Evolutionary conservation across 2,329 filamentous ascomycete genomes (phyloP), one percentile per base, ranked within the genome.

Genomic region (Colletotrichum liaoningense): DNA sequence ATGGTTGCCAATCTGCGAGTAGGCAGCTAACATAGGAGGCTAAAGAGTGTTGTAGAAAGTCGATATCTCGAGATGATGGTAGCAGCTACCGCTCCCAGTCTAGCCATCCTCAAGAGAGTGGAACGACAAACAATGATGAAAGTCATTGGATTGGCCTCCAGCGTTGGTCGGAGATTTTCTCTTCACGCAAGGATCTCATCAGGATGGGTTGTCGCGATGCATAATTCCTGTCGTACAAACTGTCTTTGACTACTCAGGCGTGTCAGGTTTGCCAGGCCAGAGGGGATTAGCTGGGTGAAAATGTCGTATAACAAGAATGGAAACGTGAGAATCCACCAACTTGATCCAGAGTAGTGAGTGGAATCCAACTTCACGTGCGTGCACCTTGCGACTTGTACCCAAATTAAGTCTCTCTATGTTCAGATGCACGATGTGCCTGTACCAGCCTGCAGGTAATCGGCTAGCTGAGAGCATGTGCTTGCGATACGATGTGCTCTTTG

Each of bases 381-480:
- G 42, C 42, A 9, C 8, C 42, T n/a, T 49, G 42, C 42, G 42
- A 49, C 24, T 58, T 22, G 22, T 38, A 52, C 22, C 26, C n/a
- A 52, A 52, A 26, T 8, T 7, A 38, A 14, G 46, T 63, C 57
- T 49, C 58, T 49, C 58, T 62, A 6, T 19, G 19, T 49, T 49
- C 42, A n/a, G 19, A 19, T 49, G 42, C 52, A 58, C 7, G 16
- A 22, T 35, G 33, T 24, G 56, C 35, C 60, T 26, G 69, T 38
- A 57, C 62, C 52, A 52, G 28, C 52, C 30, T 62, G 30, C 54
- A 63, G 19, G 19, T 55, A 33, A 42, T 56, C 19, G 54, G 38
- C 46, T 54, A 26, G 28, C 12, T 35, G 46, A 55, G 16, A 22
- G 59, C 55, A 60, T 60, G 55, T 67, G 63, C 63, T 57, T 66